Base-by-base conservation (phyloP, 352 stramenopile species). In the Phytophthora melonis region DNA sequence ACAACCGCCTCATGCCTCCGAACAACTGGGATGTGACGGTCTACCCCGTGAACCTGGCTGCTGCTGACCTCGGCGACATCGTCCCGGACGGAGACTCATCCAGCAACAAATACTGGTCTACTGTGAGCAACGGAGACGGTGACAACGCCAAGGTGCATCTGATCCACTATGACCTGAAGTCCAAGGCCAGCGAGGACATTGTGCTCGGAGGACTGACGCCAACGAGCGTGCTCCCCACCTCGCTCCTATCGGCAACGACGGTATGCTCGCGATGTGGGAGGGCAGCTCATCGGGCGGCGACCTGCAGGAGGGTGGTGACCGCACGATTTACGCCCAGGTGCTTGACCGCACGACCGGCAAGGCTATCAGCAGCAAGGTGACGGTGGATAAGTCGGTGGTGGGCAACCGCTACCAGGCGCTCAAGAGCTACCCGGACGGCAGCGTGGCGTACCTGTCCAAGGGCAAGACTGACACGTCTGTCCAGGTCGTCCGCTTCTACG, bases 331-430 rank as follows among this genome's bases (percentile, higher is more conserved):
- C 71, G 63, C 83, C 25, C 84, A 91, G 64, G 79, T 89, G 21
- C 71, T 78, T n/a, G 77, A 84, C 53, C 59, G 80, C 14, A 71
- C 63, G 5, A 76, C 82, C 14, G 82, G 82, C 49, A 60, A 75
- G n/a, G 53, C 77, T 23, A 79, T 90, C 64, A 88, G 84, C 58
- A 66, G 77, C 0, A 81, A 80, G n/a, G 73, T 84, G 32, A 78
- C 68, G 18, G 77, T 86, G 5, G 72, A 73, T 36, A 58, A 32
- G 5, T 62, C 64, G 13, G 70, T 89, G 49, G 60, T 75, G 56
- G 84, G 84, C 65, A 92, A 92, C 68, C 77, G 83, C 11, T 92
- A 89, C 77, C 83, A 90, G 73, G 84, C 81, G 36, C 73, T 92
- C 61, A 87, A 83, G 55, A 66, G 56, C 34, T 86, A 74, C 75